Percentiles rank a stretch among this genome's conserved stretches.
Conservation (phyloP, 345 rosid genomes). For the Eucalyptus globulus region DNA sequence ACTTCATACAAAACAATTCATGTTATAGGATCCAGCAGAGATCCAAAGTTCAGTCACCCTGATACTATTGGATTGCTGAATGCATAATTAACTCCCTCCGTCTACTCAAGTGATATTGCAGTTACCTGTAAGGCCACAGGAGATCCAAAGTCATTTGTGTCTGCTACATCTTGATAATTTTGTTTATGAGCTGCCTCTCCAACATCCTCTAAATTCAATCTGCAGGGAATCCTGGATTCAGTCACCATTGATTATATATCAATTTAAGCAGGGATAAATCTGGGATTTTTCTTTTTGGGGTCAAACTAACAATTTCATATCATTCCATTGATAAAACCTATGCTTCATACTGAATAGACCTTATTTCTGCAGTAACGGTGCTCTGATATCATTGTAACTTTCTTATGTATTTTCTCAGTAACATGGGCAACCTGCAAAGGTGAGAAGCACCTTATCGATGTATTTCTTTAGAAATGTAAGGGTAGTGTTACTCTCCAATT, state of each 20-base stretch:
- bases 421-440: neutral
- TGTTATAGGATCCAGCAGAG: neutral
- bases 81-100: neutral
- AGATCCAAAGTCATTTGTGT: constrained; percentile 5
- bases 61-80: neutral
- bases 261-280: neutral
- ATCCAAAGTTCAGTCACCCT: neutral
- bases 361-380: neutral
- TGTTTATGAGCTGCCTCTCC: constrained; percentile 18
- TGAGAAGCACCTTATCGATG: neutral
- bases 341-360: neutral
- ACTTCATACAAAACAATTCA: neutral
- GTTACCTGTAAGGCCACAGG: constrained; percentile 35
- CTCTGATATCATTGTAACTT: neutral
- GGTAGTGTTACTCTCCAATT: neutral
- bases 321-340: neutral
- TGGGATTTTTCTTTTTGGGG: neutral
- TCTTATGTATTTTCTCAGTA: neutral
- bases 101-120: neutral
- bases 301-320: neutral
- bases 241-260: neutral
- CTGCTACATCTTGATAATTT: constrained; percentile 4
- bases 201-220: constrained; percentile 32
- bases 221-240: constrained; percentile 4
- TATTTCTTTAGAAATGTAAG: neutral